Evolutionary conservation across 371 early-diverging fungal genomes (phyloP).

Genomic region (Fennellomyces sp.): DNA sequence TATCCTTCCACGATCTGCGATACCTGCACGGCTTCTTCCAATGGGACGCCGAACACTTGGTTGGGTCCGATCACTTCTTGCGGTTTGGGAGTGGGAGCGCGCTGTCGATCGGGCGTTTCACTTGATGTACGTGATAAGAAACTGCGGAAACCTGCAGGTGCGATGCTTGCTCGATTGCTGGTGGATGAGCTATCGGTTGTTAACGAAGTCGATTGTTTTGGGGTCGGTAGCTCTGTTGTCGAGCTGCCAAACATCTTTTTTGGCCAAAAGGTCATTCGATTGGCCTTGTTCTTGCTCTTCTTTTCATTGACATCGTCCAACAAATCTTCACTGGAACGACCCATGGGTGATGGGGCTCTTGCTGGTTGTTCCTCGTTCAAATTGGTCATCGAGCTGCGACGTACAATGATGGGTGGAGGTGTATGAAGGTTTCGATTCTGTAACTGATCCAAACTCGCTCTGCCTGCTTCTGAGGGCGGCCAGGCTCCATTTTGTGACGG

Average conservation of each 20-base stretch:
- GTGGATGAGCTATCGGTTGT: neutral
- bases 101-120: conserved; percentile 7
- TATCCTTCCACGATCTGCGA: conserved; percentile 74
- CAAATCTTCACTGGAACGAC: conserved; percentile 19
- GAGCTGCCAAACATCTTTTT: conserved; percentile 47
- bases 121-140: conserved; percentile 26
- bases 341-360: conserved; percentile 9
- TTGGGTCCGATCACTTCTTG: conserved; percentile 19
- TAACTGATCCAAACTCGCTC: conserved; percentile 10
- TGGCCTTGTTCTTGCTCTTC: conserved; percentile 43
- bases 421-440: conserved; percentile 16
- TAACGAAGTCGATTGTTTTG: neutral
- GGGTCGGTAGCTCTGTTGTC: conserved; percentile 5
- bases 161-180: conserved; percentile 7
- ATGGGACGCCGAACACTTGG: conserved; percentile 74
- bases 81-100: neutral
- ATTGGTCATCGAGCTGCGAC: conserved; percentile 46
- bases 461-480: conserved; percentile 1
- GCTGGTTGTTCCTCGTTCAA: conserved; percentile 21
- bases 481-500: neutral
- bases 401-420: conserved; percentile 30
- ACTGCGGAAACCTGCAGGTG: conserved; percentile 21
- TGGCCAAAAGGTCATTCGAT: conserved; percentile 57
- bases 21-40: conserved; percentile 68
- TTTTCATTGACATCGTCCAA: conserved; percentile 25